Base-by-base conservation (phyloP, 345 rosid species). In the Brassica napus region DNA sequence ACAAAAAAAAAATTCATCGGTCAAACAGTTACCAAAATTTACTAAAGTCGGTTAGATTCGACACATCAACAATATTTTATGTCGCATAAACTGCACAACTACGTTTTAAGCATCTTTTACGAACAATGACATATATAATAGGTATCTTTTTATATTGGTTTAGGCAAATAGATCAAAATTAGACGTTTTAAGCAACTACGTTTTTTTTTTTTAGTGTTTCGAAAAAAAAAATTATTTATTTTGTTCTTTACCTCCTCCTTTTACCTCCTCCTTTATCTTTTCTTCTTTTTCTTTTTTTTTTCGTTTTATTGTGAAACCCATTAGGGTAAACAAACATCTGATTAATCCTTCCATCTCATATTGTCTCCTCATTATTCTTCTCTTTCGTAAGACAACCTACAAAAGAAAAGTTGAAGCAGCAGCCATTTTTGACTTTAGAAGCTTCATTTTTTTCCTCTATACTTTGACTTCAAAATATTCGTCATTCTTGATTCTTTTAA, bases 141-240 rank as follows among this genome's bases (percentile, higher is more conserved):
- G 11, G 15, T 73, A 23, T 67, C 61, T 57, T 78, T 65, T 31
- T 54, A 18, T 65, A 72, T 72, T 72, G 37, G 89, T 89, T 91
- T 87, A 86, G 89, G 89, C 88, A 91, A 91, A 86, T 77, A 82
- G 78, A 75, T 89, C 84, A 82, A 84, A 82, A 71, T 71, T 65
- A 47, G 61, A 78, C 75, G 66, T 65, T 63, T 23, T 23, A 23
- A 1, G 24, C 24, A 23, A 23, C 1, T 23, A 23, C 24, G 18
- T 23, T 23, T 23, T 23, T 23, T 23, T 23, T 23, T 23, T 23
- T 23, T 23, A 23, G 24, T 23, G 24, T 23, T 23, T 23, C 24
- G 18, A 18, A 23, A 23, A 23, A 23, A 23, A 23, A 23, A 23
- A 23, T 23, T 67, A 18, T 78, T 77, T 74, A 37, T 9, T 58